Conservation (phyloP, 2,329 filamentous ascomycete genomes). For the Fusarium sulawesiense region DNA sequence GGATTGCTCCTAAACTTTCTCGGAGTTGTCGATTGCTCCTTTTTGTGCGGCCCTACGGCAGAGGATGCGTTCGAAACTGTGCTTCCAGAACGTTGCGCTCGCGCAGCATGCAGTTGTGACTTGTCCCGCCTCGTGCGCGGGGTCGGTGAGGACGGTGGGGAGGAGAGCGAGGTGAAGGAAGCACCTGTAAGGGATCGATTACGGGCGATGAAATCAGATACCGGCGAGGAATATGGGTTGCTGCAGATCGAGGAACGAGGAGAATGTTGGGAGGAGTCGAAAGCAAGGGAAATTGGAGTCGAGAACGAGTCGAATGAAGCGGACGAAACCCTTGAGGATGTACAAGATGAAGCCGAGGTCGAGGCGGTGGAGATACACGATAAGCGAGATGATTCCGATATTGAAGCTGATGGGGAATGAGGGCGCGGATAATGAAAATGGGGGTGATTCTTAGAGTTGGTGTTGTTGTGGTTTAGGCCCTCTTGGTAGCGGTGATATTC, state of each 20-base stretch:
- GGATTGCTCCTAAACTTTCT: slow-evolving; percentile 50
- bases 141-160: slow-evolving; percentile 45
- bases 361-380: slow-evolving; percentile 44
- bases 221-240: slow-evolving; percentile 28
- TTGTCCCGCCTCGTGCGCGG: slow-evolving; percentile 58
- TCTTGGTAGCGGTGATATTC: slow-evolving; percentile 20
- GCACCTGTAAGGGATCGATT: slow-evolving; percentile 38
- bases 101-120: slow-evolving; percentile 62
- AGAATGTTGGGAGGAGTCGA: slow-evolving; percentile 29
- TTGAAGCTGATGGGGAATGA: slow-evolving; percentile 40
- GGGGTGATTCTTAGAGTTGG: slow-evolving; percentile 44
- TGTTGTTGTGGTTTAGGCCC: slow-evolving; percentile 12
- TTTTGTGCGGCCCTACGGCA: slow-evolving; percentile 39
- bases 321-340: slow-evolving; percentile 38
- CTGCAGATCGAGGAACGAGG: slow-evolving; percentile 15
- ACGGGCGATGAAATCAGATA: slow-evolving; percentile 31
- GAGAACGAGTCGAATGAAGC: slow-evolving; percentile 39
- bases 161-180: slow-evolving; percentile 37
- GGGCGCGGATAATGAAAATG: slow-evolving; percentile 42
- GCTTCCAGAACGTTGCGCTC: slow-evolving; percentile 59
- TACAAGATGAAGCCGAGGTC: slow-evolving; percentile 29
- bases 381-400: slow-evolving; percentile 42
- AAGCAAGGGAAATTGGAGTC: slow-evolving; percentile 37
- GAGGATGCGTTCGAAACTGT: slow-evolving; percentile 45
- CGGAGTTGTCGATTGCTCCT: slow-evolving; percentile 39